Percentiles rank a stretch among this genome's conserved stretches.
phyloP scores from a whole-genome alignment of 2,329 filamentous ascomycete genomes.

The Blastomyces percursus region DNA sequence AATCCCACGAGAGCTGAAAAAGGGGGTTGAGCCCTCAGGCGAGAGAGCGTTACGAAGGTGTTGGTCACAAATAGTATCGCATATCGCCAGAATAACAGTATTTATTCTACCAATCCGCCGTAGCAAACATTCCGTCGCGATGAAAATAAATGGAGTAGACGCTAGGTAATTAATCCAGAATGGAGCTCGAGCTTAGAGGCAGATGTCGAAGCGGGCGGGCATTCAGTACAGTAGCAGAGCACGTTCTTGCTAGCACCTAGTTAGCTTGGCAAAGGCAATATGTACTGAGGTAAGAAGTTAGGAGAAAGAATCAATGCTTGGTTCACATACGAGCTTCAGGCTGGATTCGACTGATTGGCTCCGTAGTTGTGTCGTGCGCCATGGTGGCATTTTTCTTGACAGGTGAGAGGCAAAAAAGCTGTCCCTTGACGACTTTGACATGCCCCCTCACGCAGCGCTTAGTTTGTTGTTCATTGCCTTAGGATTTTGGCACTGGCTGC shows the following conservation, averaged over 20 bases:
- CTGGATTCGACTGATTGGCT: background rate
- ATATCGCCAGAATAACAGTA: background rate
- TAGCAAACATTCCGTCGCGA: background rate
- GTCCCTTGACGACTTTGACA: background rate
- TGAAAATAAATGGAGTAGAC: background rate
- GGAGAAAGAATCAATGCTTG: background rate
- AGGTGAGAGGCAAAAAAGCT: background rate
- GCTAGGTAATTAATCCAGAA: background rate
- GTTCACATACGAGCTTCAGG: background rate
- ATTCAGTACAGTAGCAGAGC: background rate
- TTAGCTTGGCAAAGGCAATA: background rate
- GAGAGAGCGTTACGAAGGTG: background rate
- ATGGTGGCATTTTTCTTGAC: background rate
- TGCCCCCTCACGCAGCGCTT: background rate
- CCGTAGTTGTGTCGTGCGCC: background rate
- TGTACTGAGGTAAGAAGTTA: background rate
- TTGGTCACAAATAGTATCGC: background rate
- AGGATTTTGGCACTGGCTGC: background rate
- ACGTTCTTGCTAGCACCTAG: background rate
- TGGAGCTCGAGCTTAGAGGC: background rate
- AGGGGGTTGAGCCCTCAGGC: background rate
- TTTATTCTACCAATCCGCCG: background rate
- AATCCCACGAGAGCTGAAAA: background rate
- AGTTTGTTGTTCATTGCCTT: background rate
- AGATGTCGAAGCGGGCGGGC: background rate